Conservation (phyloP, 257 asterid species). For the Buddleja alternifolia region DNA sequence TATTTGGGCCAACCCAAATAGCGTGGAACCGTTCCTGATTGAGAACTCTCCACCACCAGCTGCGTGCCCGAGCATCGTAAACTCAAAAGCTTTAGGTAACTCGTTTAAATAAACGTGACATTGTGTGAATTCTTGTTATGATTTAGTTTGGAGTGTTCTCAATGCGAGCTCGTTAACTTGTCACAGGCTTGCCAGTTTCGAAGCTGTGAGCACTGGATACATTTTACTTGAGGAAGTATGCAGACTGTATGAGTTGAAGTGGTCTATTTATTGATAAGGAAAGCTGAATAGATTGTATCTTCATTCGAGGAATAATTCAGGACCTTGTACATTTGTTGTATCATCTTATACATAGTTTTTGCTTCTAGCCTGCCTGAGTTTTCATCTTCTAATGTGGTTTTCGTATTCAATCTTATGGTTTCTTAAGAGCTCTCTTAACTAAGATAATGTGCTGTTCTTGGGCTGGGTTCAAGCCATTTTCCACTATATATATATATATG, state of each 20-base stretch:
- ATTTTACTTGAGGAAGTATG: conserved; percentile 7
- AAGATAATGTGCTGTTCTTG: too few relatives aligned
- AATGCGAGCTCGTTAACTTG: background rate
- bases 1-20: conserved; percentile 73
- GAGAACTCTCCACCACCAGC: conserved; percentile 80
- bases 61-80: conserved; percentile 93
- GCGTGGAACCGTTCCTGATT: conserved; percentile 68
- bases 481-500: too few relatives aligned
- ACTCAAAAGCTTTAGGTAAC: conserved; percentile 83
- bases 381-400: too few relatives aligned
- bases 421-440: too few relatives aligned
- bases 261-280: background rate
- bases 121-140: background rate
- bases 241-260: background rate
- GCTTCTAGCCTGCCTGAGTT: too few relatives aligned
- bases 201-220: conserved; percentile 50
- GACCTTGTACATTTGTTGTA: conserved; percentile 22
- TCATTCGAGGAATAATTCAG: conserved; percentile 17
- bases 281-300: conserved; percentile 15
- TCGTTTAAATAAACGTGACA: background rate
- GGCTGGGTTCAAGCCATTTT: too few relatives aligned
- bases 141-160: background rate
- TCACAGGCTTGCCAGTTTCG: conserved; percentile 73
- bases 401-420: too few relatives aligned
- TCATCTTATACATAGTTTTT: conserved; percentile 3